Evolutionary conservation across 1,139 yeast species (phyloP), one percentile per base, ranked within the genome.

Genomic region (Candida freyschussii): DNA sequence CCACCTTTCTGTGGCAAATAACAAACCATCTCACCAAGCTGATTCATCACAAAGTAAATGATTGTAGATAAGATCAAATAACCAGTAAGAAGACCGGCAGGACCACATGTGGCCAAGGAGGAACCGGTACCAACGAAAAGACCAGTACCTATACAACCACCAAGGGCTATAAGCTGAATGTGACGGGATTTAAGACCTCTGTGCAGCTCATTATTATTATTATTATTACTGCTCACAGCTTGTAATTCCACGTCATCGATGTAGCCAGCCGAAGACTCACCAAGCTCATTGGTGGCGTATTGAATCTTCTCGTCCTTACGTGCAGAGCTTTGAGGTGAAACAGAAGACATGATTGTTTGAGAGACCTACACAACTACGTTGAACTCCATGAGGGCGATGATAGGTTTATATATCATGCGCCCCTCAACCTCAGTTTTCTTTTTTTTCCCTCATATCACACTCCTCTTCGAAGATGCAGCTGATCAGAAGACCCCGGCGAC

Each of bases 11-110:
- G 44, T 13, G 84, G 84, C 31, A 75, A 59, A 42, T 65, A 75
- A 7, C 76, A 65, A 12, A 76, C 72, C 78, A 77, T 75, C 50
- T 75, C 85, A 15, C 75, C 80, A 39, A 77, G 56, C 54, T 65
- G 63, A 44, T 72, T 74, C 75, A 75, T 72, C 29, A 76, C 72
- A 20, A 67, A 61, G 60, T 66, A 76, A 26, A 76, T 69, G 32
- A 75, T 65, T 15, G 65, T 48, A 17, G 78, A 65, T 65, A 75
- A 64, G 33, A 75, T 55, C 14, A 66, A 31, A 52, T 70, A 74
- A 12, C 74, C 64, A 14, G 68, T 51, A 11, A 73, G 57, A 28
- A 74, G 50, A 12, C 70, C 62, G 1, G 69, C 78, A 2, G 79
- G 78, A 10, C 79, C 80, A 50, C 69, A 63, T 11, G 49, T 45